phyloP scores from a whole-genome alignment of 352 stramenopile genomes.

The Elongisporangium undulatum region DNA sequence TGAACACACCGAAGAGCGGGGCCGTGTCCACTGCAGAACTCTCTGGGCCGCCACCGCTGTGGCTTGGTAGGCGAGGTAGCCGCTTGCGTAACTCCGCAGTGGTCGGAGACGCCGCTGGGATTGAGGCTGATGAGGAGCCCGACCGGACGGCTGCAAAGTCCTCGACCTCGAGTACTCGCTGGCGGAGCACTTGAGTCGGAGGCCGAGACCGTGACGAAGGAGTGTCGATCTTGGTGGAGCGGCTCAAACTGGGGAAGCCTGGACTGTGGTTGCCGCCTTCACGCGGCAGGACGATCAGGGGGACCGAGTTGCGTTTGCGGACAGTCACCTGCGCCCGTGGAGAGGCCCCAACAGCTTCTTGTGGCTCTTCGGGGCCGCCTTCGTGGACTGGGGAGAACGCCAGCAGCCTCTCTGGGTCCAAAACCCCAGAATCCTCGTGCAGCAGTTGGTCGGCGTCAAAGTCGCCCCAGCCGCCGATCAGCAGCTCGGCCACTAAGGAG shows the following conservation, averaged over 20 bases:
- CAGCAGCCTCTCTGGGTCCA: not conserved
- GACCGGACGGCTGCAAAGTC: conserved; percentile 9
- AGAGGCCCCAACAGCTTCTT: not conserved
- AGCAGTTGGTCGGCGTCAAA: conserved; percentile 51
- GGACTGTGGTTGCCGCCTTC: not conserved
- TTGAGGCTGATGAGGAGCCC: not conserved
- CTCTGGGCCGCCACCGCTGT: not conserved
- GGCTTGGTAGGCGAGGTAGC: not conserved
- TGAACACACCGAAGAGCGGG: conserved; percentile 26
- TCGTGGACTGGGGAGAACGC: not conserved
- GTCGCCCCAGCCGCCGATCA: conserved; percentile 47
- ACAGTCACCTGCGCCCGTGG: not conserved
- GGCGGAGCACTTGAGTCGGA: conserved; percentile 19
- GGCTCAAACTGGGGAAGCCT: not conserved
- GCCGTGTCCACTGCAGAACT: not conserved
- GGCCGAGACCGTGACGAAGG: conserved; percentile 2
- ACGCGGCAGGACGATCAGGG: not conserved
- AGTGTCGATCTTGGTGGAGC: not conserved
- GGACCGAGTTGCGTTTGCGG: not conserved
- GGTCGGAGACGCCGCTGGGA: not conserved
- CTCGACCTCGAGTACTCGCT: conserved; percentile 23
- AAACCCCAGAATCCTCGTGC: conserved; percentile 1
- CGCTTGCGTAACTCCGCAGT: not conserved
- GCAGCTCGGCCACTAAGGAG: not conserved
- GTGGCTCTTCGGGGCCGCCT: not conserved